Evolutionary conservation across 106 monocot genomes (phyloP), one percentile per base, ranked within the genome.

Genomic region (Phalaenopsis equestris): DNA sequence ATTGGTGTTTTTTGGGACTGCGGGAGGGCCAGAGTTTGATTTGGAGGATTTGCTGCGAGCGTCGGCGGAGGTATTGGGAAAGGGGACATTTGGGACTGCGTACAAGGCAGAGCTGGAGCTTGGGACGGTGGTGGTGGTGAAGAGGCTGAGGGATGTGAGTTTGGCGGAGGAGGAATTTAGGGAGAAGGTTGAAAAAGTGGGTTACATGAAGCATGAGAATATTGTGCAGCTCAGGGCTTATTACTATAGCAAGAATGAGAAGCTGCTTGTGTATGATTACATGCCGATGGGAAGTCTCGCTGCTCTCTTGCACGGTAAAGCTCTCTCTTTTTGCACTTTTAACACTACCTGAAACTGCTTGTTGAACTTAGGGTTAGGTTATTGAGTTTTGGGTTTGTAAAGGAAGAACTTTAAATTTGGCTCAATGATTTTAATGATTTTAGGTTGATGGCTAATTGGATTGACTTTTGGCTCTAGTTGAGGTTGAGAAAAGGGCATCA

Each of bases 231-330:
- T 93, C 8, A 76, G 74, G 78, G 93, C 96, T 6, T 93, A 93
- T 79, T 91, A 91, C 73, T 88, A 75, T 70, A 91, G 91, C 87
- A 85, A 87, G 80, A 89, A 93, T 42, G 96, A 96, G 87, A 96
- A 88, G 91, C 88, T 96, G 57, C 83, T 96, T 0, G 90, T 96
- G 8, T 96, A 91, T 74, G 96, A 96, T 41, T 96, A 85, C 87
- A 87, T 93, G 84, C 80, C 88, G 36, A 84, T 87, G 88, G 96
- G 96, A 30, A 96, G 96, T 78, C 87, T 96, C 42, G 91, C 93
- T 16, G 82, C 96, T 17, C 86, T 91, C 49, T 79, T 96, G 16
- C 96, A 96, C 76, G 91, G 96, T 96, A 73, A 83, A 18, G 16
- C 46, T 42, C 43, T 21, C 49, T 14, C 8, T 45, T 24, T 7